Base-by-base conservation (phyloP, 1,284 basidiomycete genomes). In the Agaricales sp. region DNA sequence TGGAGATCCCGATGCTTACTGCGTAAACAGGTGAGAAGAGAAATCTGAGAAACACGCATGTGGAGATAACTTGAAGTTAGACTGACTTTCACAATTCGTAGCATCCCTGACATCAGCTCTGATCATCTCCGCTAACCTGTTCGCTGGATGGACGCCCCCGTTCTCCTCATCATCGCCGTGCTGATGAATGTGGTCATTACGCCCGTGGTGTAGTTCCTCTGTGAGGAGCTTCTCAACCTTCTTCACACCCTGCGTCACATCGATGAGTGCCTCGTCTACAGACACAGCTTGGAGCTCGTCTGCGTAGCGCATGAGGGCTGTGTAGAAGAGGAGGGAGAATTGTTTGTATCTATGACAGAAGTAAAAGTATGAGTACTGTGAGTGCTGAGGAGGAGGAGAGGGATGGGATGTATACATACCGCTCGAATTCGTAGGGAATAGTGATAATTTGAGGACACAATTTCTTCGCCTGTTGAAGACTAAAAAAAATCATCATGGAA, bases 281-380 rank as follows among this genome's bases (percentile, higher is more conserved):
- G 92, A 95, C 1, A 97, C 94, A 0, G 94, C 93, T 67, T 98
- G 86, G 2, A 98, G 73, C 55, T 94, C 90, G 58, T 97, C 92
- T 3, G 92, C 87, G 58, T 91, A 82, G 0, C 75, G 70, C 76
- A 97, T 88, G 18, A 99, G 73, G 48, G 96, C 86, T 1, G 89
- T 89, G 65, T 99, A 99, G 61, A 98, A 96, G 26, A 86, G 76
- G 43, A 92, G 65, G 0, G 87, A 94, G 52, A 83, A 70, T 50
- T 82, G 67, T 60, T 89, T 92, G 66, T 93, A 94, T 57, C 88
- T 92, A 51, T 59, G 63, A 47, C 47, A 3, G 49, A n/a, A n/a
- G n/a, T n/a, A n/a, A n/a, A n/a, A n/a, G n/a, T n/a, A n/a, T n/a
- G 20, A 49, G 53, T 8, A 48, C 35, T 16, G n/a, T 45, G 25